phyloP scores from a whole-genome alignment of 2,329 filamentous ascomycete genomes.

The Huntiella moniliformis region DNA sequence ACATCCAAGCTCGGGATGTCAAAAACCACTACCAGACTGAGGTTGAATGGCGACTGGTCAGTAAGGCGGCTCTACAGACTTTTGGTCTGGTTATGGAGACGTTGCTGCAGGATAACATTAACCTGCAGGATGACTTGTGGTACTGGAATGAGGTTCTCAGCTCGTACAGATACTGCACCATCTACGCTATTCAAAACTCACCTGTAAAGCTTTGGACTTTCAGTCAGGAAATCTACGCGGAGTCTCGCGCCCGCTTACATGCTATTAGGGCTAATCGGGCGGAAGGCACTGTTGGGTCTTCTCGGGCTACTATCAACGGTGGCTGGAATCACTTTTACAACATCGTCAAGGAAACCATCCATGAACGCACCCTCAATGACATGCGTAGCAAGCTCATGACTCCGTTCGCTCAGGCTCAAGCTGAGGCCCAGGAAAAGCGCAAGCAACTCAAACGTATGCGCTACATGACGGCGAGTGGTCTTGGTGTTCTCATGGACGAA shows the following conservation, averaged over 20 bases:
- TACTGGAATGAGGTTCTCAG: conserved; percentile 86
- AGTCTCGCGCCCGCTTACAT: conserved; percentile 32
- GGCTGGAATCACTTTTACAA: conserved; percentile 58
- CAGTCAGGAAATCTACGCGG: conserved; percentile 48
- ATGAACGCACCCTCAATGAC: conserved; percentile 50
- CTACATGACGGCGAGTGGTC: conserved; percentile 64
- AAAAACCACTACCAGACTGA: conserved; percentile 48
- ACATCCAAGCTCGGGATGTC: conserved; percentile 2
- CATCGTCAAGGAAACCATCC: conserved; percentile 57
- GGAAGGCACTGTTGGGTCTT: conserved; percentile 1
- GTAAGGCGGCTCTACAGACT: conserved; percentile 80
- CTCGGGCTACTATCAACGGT: conserved; percentile 14
- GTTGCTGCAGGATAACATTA: conserved; percentile 65
- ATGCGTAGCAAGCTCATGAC: conserved; percentile 56
- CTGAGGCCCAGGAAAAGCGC: conserved; percentile 59
- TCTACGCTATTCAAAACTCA: conserved; percentile 76
- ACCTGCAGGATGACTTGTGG: conserved; percentile 71
- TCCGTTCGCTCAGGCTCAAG: conserved; percentile 55
- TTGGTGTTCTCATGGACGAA: conserved; percentile 77
- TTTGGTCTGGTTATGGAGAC: conserved; percentile 65
- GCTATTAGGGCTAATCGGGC: conserved; percentile 15
- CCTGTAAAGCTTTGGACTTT: conserved; percentile 58
- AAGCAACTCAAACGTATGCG: conserved; percentile 51
- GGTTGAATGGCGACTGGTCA: conserved; percentile 75
- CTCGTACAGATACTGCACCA: conserved; percentile 56